Conservation (phyloP, 441 rosid species). For the Populus hybrid region DNA sequence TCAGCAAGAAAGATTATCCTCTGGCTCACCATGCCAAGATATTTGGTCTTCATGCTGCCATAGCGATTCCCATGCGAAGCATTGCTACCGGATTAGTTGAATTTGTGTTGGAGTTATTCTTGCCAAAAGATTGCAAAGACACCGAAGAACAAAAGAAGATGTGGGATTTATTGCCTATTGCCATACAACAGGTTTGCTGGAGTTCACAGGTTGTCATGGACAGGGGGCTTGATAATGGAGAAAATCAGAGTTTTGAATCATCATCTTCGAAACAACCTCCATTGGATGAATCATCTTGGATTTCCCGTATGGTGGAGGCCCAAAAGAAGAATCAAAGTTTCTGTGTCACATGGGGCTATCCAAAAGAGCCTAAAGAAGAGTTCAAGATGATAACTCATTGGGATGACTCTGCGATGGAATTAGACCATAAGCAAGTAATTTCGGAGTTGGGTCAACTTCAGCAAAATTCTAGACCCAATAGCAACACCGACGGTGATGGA, state of each 20-base stretch:
- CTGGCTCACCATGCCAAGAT: constrained; percentile 49
- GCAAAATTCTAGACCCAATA: constrained; percentile 16
- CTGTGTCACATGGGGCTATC: constrained; percentile 43
- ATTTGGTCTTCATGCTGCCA: constrained; percentile 40
- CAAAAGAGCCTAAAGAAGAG: constrained; percentile 58
- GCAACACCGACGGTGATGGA: constrained; percentile 1
- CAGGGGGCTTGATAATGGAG: constrained; percentile 29
- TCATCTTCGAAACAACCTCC: constrained; percentile 34
- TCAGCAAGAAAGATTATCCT: constrained; percentile 42
- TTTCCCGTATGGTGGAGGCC: constrained; percentile 29
- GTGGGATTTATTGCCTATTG: constrained; percentile 22
- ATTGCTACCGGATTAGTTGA: constrained; percentile 28
- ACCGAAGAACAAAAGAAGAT: constrained; percentile 24
- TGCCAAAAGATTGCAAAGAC: constrained; percentile 37
- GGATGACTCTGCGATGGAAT: constrained; percentile 23
- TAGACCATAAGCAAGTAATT: constrained; percentile 15
- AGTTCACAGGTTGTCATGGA: constrained; percentile 31
- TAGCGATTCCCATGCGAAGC: constrained; percentile 40
- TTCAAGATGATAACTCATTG: constrained; percentile 35
- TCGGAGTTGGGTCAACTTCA: constrained; percentile 19
- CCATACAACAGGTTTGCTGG: constrained; percentile 29
- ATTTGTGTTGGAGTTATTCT: constrained; percentile 49
- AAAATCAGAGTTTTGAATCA: constrained; percentile 20
- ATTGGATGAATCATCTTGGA: constrained; percentile 36
- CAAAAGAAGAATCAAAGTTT: constrained; percentile 30